Conservation (phyloP, 2,329 filamentous ascomycete species). For the Botrytis deweyae region DNA sequence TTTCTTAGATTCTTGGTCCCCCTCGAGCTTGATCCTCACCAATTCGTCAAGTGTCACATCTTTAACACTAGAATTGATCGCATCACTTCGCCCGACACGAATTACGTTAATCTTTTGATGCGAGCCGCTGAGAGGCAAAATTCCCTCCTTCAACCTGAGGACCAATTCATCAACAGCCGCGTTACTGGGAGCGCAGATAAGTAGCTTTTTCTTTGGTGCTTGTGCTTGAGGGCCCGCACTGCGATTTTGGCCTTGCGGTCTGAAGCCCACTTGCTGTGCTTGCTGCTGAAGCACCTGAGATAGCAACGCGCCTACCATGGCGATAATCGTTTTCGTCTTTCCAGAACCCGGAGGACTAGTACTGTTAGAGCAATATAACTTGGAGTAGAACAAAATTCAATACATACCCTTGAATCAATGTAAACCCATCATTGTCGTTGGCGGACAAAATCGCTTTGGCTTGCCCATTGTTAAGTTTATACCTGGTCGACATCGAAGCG, state of each 20-base stretch:
- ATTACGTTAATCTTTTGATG: conserved; percentile 80
- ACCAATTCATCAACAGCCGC: conserved; percentile 96
- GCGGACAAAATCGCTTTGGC: conserved; percentile 89
- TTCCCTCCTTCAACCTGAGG: conserved; percentile 82
- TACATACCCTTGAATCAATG: conserved; percentile 80
- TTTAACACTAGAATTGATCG: conserved; percentile 82
- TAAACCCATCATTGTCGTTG: conserved; percentile 94
- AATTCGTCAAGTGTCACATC: conserved; percentile 94
- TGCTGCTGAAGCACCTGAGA: conserved; percentile 49
- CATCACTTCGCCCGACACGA: conserved; percentile 85
- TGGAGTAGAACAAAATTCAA: neutral
- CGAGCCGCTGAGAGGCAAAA: conserved; percentile 74
- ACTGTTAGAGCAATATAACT: conserved; percentile 33
- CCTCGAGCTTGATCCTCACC: conserved; percentile 70
- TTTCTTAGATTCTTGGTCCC: conserved; percentile 58
- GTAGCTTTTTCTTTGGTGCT: conserved; percentile 69
- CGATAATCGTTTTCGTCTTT: conserved; percentile 97
- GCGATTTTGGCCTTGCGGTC: conserved; percentile 38
- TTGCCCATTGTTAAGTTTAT: conserved; percentile 83
- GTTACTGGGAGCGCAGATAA: conserved; percentile 98
- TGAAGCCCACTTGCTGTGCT: conserved; percentile 31
- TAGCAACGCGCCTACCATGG: conserved; percentile 87
- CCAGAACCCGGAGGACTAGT: conserved; percentile 85
- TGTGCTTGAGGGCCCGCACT: conserved; percentile 40
- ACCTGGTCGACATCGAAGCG: conserved; percentile 67